Conservation (phyloP, 495 filamentous ascomycete species). For the Penicillium angulare region DNA sequence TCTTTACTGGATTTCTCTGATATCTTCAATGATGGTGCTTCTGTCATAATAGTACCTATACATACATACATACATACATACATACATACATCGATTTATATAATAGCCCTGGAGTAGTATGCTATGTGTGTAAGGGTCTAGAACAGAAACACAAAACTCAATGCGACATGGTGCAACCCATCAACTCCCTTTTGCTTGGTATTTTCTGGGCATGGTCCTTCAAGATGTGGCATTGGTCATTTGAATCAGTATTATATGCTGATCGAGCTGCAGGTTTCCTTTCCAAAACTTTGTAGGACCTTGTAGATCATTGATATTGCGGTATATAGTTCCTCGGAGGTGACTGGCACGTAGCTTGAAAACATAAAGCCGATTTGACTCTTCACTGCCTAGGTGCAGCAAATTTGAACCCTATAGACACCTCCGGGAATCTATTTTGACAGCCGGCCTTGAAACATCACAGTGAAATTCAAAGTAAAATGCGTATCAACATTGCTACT, state of each 20-base stretch:
- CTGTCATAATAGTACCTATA: no score
- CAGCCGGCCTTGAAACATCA: no score
- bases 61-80: no score
- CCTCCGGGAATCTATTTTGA: no score
- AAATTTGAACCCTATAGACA: no score
- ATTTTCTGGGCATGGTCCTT: background rate
- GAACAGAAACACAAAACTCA: background rate
- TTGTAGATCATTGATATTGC: background rate
- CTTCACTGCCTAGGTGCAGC: no score
- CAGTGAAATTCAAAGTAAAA: background rate
- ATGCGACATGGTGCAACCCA: conserved; percentile 19
- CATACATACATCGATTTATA: no score
- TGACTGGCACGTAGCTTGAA: no score
- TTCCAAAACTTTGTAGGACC: background rate
- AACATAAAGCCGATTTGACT: no score
- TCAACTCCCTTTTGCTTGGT: background rate
- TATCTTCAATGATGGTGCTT: background rate
- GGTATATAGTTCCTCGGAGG: background rate
- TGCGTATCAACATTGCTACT: background rate
- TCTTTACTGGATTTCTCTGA: no score
- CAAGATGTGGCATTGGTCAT: conserved; percentile 7
- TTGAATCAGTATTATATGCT: background rate
- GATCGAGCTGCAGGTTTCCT: background rate
- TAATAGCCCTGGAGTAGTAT: no score
- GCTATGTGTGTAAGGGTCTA: no score